These are phyloP conservation scores for Monilinia polystroma DNA, from an alignment of 2,329 filamentous ascomycete species.

Conservation along the genomic window DNA sequence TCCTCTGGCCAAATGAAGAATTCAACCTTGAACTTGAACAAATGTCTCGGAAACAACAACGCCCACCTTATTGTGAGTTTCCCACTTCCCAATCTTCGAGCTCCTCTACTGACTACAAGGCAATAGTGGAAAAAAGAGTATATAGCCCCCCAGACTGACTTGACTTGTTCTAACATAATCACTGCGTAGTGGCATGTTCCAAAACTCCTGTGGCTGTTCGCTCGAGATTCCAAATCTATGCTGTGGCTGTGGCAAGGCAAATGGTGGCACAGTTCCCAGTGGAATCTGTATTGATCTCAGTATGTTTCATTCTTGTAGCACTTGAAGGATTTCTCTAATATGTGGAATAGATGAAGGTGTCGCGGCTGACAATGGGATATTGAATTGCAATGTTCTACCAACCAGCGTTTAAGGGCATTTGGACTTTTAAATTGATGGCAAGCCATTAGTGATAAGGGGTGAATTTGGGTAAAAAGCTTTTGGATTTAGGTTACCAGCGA, in stretches of 20 bases:
- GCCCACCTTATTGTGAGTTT: conserved; percentile 10
- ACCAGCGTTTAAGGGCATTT: not conserved
- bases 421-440: not conserved
- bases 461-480: not conserved
- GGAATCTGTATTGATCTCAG: conserved; percentile 15
- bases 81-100: too few species aligned
- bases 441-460: not conserved
- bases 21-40: conserved; percentile 19
- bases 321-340: not conserved
- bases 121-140: conserved; percentile 20
- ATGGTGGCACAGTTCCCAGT: not conserved
- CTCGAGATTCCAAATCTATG: conserved; percentile 13
- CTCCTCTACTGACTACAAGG: not conserved
- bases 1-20: not conserved
- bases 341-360: not conserved
- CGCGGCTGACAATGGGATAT: not conserved
- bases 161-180: not conserved
- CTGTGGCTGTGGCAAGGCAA: conserved; percentile 5
- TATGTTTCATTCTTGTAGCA: not conserved
- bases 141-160: too few species aligned
- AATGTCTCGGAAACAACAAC: conserved; percentile 15
- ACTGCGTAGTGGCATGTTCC: conserved; percentile 18
- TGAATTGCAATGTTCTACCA: conserved; percentile 18
- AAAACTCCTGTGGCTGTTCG: conserved; percentile 14
- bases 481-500: not conserved